Base-by-base conservation (phyloP, 805 yeast genomes). In the Saturnispora gosingensis region DNA sequence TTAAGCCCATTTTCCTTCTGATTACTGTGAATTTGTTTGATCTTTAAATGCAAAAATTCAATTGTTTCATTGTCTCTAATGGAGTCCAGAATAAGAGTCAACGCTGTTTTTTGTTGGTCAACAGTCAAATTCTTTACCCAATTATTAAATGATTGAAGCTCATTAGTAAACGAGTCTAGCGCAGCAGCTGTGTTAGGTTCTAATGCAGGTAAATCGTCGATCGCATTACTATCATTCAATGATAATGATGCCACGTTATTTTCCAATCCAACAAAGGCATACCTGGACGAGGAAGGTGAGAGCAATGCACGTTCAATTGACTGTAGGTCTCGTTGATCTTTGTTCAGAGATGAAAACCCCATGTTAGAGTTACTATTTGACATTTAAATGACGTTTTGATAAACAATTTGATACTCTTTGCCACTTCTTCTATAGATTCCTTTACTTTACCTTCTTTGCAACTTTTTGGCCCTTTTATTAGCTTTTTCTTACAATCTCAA, bases 41-140 rank as follows among this genome's bases (percentile, higher is more conserved):
- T 24, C 35, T 50, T 50, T 8, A 32, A 15, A 7, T 24, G 20
- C 10, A 55, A 38, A 30, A 48, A 53, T 2, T 50, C 54, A 22
- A 49, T 25, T 1, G 76, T 66, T 30, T 74, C 73, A 53, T 73
- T 78, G 46, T 70, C 65, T 7, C 74, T 72, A 49, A 77, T 66
- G 53, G 67, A 70, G 54, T 65, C 66, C 56, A 79, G 66, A 61
- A 78, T 70, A 57, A 75, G 67, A 54, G 77, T 80, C 57, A 76
- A 67, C 64, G 76, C 70, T 40, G 75, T 66, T 50, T 68, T 62
- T 55, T 68, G 75, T 56, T 78, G 80, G 53, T 72, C 77, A 20
- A 73, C 69, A 49, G 63, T 68, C 59, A 78, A 67, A 56, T 66
- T 66, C 56, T 68, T 72, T 59, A 76, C 65, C 80, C 80, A 76